Conservation (phyloP, 768 basidiomycete genomes). For the Xerocomus brunneocitrinus region DNA sequence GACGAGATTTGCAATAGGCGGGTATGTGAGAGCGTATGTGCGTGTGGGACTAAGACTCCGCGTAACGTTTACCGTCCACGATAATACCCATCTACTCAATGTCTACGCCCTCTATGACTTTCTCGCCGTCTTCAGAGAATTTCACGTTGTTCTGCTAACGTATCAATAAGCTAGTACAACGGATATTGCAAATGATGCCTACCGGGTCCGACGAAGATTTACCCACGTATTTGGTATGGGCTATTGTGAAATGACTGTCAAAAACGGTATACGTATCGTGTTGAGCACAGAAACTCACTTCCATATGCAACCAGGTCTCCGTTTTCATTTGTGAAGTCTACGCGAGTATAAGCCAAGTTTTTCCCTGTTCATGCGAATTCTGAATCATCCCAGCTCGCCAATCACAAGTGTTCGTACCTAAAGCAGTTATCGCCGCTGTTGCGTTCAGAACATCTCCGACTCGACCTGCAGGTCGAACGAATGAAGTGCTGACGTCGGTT, state of each 20-base stretch:
- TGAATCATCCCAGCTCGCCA: background rate
- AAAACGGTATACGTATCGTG: background rate
- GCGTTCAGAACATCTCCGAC: constrained; percentile 63
- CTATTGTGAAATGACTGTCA: constrained; percentile 34
- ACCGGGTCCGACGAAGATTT: constrained; percentile 51
- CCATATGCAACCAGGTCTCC: constrained; percentile 80
- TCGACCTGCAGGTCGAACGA: constrained; percentile 72
- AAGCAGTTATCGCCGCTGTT: constrained; percentile 61
- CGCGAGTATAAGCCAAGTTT: constrained; percentile 74
- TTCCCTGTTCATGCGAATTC: constrained; percentile 45
- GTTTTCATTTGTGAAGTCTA: constrained; percentile 62
- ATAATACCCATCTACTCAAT: constrained; percentile 6
- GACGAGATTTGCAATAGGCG: background rate
- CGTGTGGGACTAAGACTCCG: no score
- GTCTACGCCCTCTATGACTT: constrained; percentile 51
- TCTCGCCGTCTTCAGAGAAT: constrained; percentile 76
- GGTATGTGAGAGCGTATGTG: no score
- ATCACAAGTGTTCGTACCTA: constrained; percentile 42
- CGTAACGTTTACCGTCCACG: background rate
- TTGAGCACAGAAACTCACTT: constrained; percentile 42
- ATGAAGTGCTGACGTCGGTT: constrained; percentile 75
- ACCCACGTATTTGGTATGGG: constrained; percentile 83
- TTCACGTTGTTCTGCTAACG: constrained; percentile 60
- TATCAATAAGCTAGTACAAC: background rate
- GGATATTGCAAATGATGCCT: background rate